A percentile compares a stretch with the other conserved stretches of the same genome.
phyloP scores from a whole-genome alignment of 2,329 filamentous ascomycete species.

The Ploettnerulaceae sp. region DNA sequence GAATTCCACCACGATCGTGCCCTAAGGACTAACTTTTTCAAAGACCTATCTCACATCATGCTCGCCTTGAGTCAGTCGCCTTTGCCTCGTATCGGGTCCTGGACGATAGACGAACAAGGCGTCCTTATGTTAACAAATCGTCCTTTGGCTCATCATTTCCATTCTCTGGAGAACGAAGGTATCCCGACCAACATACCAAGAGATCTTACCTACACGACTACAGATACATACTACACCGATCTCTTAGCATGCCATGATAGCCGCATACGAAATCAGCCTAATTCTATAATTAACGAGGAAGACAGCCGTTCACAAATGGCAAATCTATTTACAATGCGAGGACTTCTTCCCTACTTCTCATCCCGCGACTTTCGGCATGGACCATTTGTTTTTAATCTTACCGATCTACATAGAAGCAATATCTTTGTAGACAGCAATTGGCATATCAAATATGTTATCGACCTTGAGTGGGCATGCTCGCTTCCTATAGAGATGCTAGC shows the following conservation, averaged over 20 bases:
- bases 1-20: too few species aligned
- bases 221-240: constrained; percentile 30
- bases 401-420: constrained; percentile 35
- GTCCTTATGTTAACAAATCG: constrained; percentile 35
- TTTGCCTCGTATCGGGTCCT: constrained; percentile 35
- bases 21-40: too few species aligned
- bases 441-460: constrained; percentile 35
- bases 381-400: constrained; percentile 33
- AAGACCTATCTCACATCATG: constrained; percentile 28
- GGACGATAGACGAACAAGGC: constrained; percentile 29
- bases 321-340: too few species aligned
- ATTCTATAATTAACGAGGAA: constrained; percentile 18
- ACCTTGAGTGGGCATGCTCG: constrained; percentile 37
- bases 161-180: constrained; percentile 34
- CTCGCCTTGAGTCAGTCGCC: constrained; percentile 25
- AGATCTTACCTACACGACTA: constrained; percentile 24
- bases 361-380: too few species aligned
- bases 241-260: constrained; percentile 29
- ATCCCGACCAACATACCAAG: constrained; percentile 32
- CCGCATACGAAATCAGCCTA: constrained; percentile 29
- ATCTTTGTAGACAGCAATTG: constrained; percentile 36
- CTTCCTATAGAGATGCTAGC: constrained; percentile 31
- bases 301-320: too few species aligned
- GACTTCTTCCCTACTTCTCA: too few species aligned
- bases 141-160: constrained; percentile 34